A percentile compares a stretch with the other conserved stretches of the same genome.
phyloP scores from a whole-genome alignment of 495 filamentous ascomycete genomes.

The Penicillium bovifimosum region DNA sequence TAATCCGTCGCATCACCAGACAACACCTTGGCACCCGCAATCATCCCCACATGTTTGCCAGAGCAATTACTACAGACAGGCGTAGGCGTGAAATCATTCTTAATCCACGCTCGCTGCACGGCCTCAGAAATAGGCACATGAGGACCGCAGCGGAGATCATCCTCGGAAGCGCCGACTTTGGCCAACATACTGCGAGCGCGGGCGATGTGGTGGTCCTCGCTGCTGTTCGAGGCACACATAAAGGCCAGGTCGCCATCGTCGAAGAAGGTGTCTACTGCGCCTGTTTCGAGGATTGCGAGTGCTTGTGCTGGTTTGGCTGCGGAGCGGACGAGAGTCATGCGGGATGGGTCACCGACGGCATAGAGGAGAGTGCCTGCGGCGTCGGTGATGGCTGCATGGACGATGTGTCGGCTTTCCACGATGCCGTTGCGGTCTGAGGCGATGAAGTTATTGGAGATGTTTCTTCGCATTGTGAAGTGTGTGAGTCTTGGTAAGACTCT shows the following conservation, averaged over 20 bases:
- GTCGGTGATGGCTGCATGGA: conserved; percentile 36
- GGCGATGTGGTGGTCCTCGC: conserved; percentile 33
- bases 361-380: conserved; percentile 28
- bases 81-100: conserved; percentile 29
- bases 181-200: conserved; percentile 31
- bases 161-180: conserved; percentile 20
- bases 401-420: conserved; percentile 32
- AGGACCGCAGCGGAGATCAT: conserved; percentile 33
- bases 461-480: conserved; percentile 8
- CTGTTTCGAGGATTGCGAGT: conserved; percentile 31
- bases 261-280: conserved; percentile 27
- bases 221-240: conserved; percentile 43
- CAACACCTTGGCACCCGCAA: conserved; percentile 30
- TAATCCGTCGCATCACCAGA: conserved; percentile 24
- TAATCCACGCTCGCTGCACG: conserved; percentile 34
- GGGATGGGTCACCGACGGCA: conserved; percentile 30
- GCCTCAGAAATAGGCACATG: conserved; percentile 27
- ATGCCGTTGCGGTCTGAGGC: conserved; percentile 25
- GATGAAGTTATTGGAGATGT: conserved; percentile 20
- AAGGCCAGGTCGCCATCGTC: conserved; percentile 36
- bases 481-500: not conserved
- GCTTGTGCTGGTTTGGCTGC: conserved; percentile 40
- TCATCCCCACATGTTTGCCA: conserved; percentile 39
- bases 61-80: conserved; percentile 36
- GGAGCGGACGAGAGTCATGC: conserved; percentile 36